These are phyloP conservation scores for Phytophthora sojae DNA, from an alignment of 352 stramenopile species.

Conservation along the genomic window DNA sequence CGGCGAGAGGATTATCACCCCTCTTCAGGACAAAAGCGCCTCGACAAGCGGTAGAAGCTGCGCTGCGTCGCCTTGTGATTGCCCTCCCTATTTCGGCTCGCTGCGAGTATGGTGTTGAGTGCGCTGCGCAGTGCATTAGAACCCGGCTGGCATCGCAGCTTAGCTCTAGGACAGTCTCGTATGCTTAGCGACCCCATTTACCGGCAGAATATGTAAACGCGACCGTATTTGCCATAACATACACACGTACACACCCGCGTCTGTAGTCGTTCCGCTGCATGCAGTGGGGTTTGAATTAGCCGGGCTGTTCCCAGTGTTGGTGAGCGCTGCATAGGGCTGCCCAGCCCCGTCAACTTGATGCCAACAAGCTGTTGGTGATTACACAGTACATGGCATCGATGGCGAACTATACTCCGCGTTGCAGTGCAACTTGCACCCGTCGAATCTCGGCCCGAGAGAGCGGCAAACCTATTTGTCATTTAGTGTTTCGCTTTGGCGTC, in stretches of 20 bases:
- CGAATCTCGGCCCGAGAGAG: no score
- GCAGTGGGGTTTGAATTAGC: background rate
- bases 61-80: slow-evolving; percentile 26
- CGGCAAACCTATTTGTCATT: background rate
- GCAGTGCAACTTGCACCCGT: background rate
- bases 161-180: slow-evolving; percentile 38
- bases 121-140: slow-evolving; percentile 33
- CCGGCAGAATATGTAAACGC: slow-evolving; percentile 47
- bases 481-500: background rate
- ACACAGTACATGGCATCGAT: background rate
- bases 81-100: slow-evolving; percentile 26
- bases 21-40: slow-evolving; percentile 35
- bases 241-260: background rate
- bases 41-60: slow-evolving; percentile 47
- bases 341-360: background rate
- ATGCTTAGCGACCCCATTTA: slow-evolving; percentile 29
- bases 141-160: slow-evolving; percentile 31
- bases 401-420: no score
- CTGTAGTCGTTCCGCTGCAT: background rate
- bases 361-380: background rate
- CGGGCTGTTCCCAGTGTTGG: background rate
- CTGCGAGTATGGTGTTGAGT: slow-evolving; percentile 29
- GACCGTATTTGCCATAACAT: slow-evolving; percentile 23
- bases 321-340: slow-evolving; percentile 8
- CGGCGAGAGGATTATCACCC: slow-evolving; percentile 25